A percentile compares a stretch with the other conserved stretches of the same genome.
Evolutionary conservation across 495 filamentous ascomycete species (phyloP).

Genomic region (Annulohypoxylon stygium): DNA sequence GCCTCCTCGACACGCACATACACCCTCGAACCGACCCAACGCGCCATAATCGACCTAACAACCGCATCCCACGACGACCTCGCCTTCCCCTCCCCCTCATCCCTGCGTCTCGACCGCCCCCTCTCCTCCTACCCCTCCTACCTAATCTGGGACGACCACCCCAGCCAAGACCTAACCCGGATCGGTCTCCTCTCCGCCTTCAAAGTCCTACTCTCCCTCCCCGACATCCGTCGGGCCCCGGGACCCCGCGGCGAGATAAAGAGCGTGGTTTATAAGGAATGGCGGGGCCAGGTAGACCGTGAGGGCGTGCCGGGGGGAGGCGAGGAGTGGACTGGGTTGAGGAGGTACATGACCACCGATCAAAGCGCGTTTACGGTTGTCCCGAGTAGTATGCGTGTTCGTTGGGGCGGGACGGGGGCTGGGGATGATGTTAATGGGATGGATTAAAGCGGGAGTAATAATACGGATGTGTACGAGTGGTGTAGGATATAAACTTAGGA

Average conservation of each 20-base stretch:
- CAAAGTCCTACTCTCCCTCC: slow-evolving; percentile 48
- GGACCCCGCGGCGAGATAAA: slow-evolving; percentile 71
- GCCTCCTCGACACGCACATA: slow-evolving; percentile 27
- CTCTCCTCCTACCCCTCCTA: slow-evolving; percentile 74
- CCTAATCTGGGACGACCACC: slow-evolving; percentile 62
- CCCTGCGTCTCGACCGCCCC: slow-evolving; percentile 72
- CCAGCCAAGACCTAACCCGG: slow-evolving; percentile 68
- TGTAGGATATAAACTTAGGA: not conserved
- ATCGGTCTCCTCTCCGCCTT: slow-evolving; percentile 70
- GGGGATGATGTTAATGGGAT: slow-evolving; percentile 13
- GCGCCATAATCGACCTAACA: slow-evolving; percentile 65
- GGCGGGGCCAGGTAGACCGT: slow-evolving; percentile 49
- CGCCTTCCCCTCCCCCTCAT: slow-evolving; percentile 73
- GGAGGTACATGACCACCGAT: slow-evolving; percentile 74
- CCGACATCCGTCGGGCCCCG: slow-evolving; percentile 67
- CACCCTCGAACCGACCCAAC: slow-evolving; percentile 46
- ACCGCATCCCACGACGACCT: slow-evolving; percentile 71
- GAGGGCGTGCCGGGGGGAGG: slow-evolving; percentile 9
- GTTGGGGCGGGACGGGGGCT: slow-evolving; percentile 46
- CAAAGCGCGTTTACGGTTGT: slow-evolving; percentile 73
- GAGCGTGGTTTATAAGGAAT: slow-evolving; percentile 67
- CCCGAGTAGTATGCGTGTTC: slow-evolving; percentile 67
- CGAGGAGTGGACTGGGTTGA: slow-evolving; percentile 62
- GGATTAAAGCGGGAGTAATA: no score
- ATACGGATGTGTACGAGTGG: not conserved